Evolutionary conservation across 345 rosid genomes (phyloP).

Genomic region (Hibiscus tridactylites): DNA sequence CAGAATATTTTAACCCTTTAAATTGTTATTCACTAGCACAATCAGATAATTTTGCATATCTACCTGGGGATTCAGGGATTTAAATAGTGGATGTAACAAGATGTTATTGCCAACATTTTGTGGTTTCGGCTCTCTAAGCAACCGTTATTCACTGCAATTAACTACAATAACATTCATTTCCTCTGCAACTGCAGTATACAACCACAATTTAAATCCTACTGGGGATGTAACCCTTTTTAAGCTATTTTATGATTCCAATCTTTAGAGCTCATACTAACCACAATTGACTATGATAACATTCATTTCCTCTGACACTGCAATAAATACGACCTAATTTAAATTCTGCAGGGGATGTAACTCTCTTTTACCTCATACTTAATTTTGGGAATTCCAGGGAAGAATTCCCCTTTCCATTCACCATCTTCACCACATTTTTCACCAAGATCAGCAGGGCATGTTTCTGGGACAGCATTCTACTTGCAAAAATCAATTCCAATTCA

Average conservation of each 20-base stretch:
- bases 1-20: neutral
- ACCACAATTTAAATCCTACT: neutral
- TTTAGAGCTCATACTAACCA: neutral
- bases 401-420: slow-evolving; percentile 85
- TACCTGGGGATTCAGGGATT: neutral
- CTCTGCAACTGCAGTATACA: neutral
- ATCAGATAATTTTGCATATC: neutral
- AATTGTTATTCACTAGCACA: neutral
- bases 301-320: neutral
- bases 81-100: neutral
- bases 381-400: slow-evolving; percentile 71
- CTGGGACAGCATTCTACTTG: slow-evolving; percentile 51
- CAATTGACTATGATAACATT: neutral
- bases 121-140: neutral
- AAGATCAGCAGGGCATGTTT: slow-evolving; percentile 70
- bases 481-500: slow-evolving; percentile 9
- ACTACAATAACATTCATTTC: neutral
- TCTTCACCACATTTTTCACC: slow-evolving; percentile 45
- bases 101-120: neutral
- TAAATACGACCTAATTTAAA: neutral
- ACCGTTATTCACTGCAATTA: neutral
- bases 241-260: neutral
- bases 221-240: neutral
- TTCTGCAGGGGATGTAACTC: neutral
- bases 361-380: slow-evolving; percentile 73